These are phyloP conservation scores for Backusella luteola DNA, from an alignment of 192 early-diverging fungal genomes.

Conservation along the genomic window DNA sequence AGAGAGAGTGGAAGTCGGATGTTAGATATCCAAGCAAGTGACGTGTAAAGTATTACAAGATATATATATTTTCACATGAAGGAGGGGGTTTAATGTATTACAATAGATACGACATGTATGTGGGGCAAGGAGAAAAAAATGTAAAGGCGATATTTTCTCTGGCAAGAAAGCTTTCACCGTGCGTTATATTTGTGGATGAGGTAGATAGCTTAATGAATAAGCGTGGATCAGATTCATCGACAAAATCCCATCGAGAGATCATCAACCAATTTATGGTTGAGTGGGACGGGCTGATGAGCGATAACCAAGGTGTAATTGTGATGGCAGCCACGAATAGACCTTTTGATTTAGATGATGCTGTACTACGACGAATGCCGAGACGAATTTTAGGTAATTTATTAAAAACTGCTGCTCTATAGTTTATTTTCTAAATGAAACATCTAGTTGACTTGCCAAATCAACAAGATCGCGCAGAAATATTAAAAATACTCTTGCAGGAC, in stretches of 20 bases:
- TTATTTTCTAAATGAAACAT: background rate
- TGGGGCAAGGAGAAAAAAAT: constrained; percentile 97
- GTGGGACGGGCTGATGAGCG: constrained; percentile 85
- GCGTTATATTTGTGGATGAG: constrained; percentile 97
- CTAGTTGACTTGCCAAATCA: constrained; percentile 84
- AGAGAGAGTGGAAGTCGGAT: constrained; percentile 79
- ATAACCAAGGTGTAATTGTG: constrained; percentile 78
- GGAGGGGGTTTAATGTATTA: background rate
- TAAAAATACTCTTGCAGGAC: constrained; percentile 73
- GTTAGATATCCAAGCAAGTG: constrained; percentile 74
- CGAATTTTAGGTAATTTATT: constrained; percentile 66
- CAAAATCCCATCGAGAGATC: constrained; percentile 71
- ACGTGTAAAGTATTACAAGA: constrained; percentile 43
- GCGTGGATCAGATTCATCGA: constrained; percentile 51
- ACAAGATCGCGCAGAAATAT: constrained; percentile 71
- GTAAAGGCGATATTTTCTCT: constrained; percentile 90
- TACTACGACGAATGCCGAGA: constrained; percentile 87
- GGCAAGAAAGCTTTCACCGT: constrained; percentile 88
- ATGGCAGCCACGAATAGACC: constrained; percentile 96
- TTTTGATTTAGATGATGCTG: constrained; percentile 96
- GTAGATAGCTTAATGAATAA: constrained; percentile 88
- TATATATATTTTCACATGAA: background rate
- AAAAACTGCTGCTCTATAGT: background rate
- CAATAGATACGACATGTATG: constrained; percentile 74
- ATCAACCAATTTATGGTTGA: constrained; percentile 97